Conservation (phyloP, 352 stramenopile genomes). For the Globisporangium okanoganense region DNA sequence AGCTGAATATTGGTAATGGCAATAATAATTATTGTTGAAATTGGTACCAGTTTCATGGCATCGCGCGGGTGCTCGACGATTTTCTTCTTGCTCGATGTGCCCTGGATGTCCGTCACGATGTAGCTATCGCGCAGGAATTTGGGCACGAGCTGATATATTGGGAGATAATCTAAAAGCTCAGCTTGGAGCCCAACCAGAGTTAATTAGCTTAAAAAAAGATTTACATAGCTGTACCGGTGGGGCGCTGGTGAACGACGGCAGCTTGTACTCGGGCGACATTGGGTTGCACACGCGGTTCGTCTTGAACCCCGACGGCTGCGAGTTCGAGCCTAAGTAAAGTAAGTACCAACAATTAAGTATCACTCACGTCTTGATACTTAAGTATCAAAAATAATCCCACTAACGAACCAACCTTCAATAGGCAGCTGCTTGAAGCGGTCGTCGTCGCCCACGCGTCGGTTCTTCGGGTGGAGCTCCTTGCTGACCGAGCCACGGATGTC, state of each 20-base stretch:
- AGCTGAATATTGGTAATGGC: too few relatives aligned
- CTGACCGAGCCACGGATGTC: slow-evolving; percentile 61
- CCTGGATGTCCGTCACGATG: slow-evolving; percentile 68
- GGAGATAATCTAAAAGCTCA: neutral
- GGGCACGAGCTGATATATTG: slow-evolving; percentile 24
- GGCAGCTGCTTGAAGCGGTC: slow-evolving; percentile 68
- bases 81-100: slow-evolving; percentile 42
- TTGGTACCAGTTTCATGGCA: slow-evolving; percentile 34
- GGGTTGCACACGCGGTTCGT: slow-evolving; percentile 69
- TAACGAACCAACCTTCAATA: slow-evolving; percentile 36
- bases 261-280: slow-evolving; percentile 55
- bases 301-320: slow-evolving; percentile 46
- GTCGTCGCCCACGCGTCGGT: slow-evolving; percentile 40
- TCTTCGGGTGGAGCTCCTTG: slow-evolving; percentile 54
- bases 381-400: neutral
- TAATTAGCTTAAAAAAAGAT: slow-evolving; percentile 1
- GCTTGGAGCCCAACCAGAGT: neutral
- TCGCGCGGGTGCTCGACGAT: slow-evolving; percentile 43
- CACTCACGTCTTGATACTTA: too few relatives aligned
- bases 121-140: slow-evolving; percentile 77
- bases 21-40: neutral
- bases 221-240: too few relatives aligned
- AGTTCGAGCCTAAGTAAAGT: slow-evolving; percentile 18
- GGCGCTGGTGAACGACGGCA: slow-evolving; percentile 41
- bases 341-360: neutral